These are phyloP conservation scores for Lobosporangium transversale DNA, from an alignment of 192 early-diverging fungal species.

Conservation along the genomic window DNA sequence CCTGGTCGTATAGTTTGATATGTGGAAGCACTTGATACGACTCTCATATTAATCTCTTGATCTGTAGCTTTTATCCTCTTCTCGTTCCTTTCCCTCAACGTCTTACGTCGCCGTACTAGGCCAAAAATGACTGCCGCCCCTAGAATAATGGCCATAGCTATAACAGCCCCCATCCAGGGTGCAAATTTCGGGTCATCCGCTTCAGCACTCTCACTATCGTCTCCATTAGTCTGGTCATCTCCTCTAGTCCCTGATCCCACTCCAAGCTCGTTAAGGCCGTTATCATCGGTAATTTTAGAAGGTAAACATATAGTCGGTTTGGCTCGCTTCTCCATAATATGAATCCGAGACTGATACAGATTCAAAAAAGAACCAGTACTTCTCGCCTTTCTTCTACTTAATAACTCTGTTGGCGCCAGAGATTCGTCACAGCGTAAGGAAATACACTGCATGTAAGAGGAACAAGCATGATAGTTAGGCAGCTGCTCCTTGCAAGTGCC, in stretches of 20 bases:
- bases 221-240: background rate
- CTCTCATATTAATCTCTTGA: too few species aligned
- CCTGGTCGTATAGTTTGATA: too few species aligned
- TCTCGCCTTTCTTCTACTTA: too few species aligned
- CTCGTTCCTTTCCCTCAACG: conserved; percentile 16
- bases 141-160: conserved; percentile 18
- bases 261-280: background rate
- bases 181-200: background rate
- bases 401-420: too few species aligned
- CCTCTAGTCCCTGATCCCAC: background rate
- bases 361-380: too few species aligned
- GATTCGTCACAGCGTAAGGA: conserved; percentile 22
- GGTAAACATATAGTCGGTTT: conserved; percentile 16
- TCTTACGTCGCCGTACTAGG: conserved; percentile 24
- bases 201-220: background rate
- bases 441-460: conserved; percentile 35
- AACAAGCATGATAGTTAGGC: conserved; percentile 31
- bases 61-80: background rate
- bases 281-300: conserved; percentile 10
- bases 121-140: conserved; percentile 25
- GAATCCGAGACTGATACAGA: background rate
- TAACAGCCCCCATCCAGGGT: conserved; percentile 22
- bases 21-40: too few species aligned
- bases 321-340: background rate
- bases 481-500: conserved; percentile 30